A percentile compares a stretch with the other conserved stretches of the same genome.
These are phyloP conservation scores for Globisporangium cylindrosporum DNA, from an alignment of 352 stramenopile genomes.

Conservation along the genomic window DNA sequence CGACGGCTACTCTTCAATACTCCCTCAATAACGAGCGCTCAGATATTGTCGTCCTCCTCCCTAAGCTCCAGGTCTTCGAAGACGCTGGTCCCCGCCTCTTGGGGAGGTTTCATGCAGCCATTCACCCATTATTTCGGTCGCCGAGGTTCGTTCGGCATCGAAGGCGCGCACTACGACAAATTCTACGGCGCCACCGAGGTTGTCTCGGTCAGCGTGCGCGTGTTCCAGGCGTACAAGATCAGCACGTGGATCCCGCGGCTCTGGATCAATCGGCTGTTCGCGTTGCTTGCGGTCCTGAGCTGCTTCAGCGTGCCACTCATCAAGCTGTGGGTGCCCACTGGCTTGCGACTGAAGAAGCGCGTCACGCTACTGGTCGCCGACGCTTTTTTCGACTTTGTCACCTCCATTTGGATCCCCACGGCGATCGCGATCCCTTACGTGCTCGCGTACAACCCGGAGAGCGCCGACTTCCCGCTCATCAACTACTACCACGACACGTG, in stretches of 20 bases:
- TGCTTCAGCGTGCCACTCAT: conserved; percentile 6
- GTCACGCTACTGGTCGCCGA: conserved; percentile 9
- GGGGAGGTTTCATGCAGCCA: not conserved
- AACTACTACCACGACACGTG: conserved; percentile 17
- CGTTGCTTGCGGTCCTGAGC: not conserved
- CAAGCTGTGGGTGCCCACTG: not conserved
- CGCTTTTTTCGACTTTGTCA: conserved; percentile 7
- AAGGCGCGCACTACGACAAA: conserved; percentile 1
- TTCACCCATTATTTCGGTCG: not conserved
- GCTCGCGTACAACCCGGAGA: not conserved
- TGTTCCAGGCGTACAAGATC: conserved; percentile 6
- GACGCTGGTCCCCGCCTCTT: too few species aligned
- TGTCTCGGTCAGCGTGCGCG: not conserved
- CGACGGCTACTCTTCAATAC: not conserved
- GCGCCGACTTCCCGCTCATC: conserved; percentile 12
- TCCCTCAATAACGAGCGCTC: too few species aligned
- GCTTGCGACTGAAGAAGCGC: conserved; percentile 2
- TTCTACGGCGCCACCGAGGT: not conserved
- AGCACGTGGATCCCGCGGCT: conserved; percentile 8
- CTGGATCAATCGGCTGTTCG: conserved; percentile 3
- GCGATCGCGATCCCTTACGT: conserved; percentile 12
- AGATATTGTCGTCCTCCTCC: not conserved
- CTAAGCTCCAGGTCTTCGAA: not conserved
- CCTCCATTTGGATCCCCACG: not conserved
- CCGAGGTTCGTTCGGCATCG: conserved; percentile 1